These are phyloP conservation scores for Eucalyptus paniculata DNA, from an alignment of 345 rosid genomes.

Conservation along the genomic window DNA sequence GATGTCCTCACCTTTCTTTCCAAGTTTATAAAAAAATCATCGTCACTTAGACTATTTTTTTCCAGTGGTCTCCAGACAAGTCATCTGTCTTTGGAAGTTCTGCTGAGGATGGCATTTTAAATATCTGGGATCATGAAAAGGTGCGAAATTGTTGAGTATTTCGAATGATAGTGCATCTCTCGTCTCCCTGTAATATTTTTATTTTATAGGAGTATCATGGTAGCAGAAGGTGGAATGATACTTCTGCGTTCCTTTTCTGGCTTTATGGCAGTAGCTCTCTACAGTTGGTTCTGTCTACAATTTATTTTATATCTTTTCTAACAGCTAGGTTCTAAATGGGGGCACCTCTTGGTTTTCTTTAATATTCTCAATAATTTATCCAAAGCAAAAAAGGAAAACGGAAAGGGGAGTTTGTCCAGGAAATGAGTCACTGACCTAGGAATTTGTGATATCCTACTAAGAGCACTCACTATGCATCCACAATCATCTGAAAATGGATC, in stretches of 20 bases:
- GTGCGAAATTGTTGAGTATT: slow-evolving; percentile 10
- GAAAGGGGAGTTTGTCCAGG: neutral
- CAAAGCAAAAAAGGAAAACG: neutral
- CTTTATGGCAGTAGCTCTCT: neutral
- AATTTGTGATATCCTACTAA: neutral
- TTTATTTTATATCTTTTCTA: neutral
- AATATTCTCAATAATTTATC: neutral
- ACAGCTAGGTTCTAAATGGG: neutral
- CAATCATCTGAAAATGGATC: neutral
- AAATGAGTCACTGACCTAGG: neutral
- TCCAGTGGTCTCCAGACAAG: slow-evolving; percentile 91
- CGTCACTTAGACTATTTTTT: neutral
- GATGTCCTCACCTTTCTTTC: neutral
- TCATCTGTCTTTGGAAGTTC: slow-evolving; percentile 94
- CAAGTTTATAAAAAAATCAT: neutral
- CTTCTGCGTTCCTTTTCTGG: neutral
- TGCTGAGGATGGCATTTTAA: slow-evolving; percentile 91
- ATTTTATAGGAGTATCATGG: neutral
- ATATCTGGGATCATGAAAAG: slow-evolving; percentile 93
- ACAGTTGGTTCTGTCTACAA: neutral
- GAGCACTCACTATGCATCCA: neutral
- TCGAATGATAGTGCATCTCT: neutral
- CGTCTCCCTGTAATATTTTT: neutral
- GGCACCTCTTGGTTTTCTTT: neutral
- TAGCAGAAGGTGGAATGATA: neutral